Base-by-base conservation (phyloP, 2,329 filamentous ascomycete species). In the Mycosphaerella sp. region DNA sequence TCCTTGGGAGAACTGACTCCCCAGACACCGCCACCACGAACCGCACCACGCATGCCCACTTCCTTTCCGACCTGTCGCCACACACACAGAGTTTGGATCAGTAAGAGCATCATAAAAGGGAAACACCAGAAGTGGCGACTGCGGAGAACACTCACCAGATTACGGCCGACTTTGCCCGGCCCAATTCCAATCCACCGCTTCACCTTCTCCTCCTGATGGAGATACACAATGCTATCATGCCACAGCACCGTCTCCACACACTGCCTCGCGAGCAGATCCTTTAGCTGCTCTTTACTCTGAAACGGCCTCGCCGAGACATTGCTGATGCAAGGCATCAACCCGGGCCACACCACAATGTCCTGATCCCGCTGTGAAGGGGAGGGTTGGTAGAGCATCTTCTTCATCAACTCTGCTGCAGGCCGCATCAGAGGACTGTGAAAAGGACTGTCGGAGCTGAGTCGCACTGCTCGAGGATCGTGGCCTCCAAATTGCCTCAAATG, bases 401-500 rank as follows among this genome's bases (percentile, higher is more conserved):
- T 81, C 83, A 96, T 88, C 36, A 86, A 81, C 6, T 80, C 78
- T 29, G 87, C 83, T 2, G 91, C 91, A 0, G 90, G 91, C 68
- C 82, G 81, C 91, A 97, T 95, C 59, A 96, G 82, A 12, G 89
- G 88, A 67, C 86, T 92, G 74, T 96, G 91, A 66, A 96, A 96
- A 1, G 91, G 91, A 58, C 84, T 87, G 66, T 95, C 89, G 67
- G 86, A 88, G 72, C 92, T 93, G 59, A 97, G 74, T 55, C 87
- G 79, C 45, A 97, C 90, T 9, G 89, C 88, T 50, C 92, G 79
- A 3, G 92, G 91, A 70, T 96, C 92, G 69, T 96, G 90, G 9
- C 91, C 91, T 8, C 89, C 82, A 68, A 95, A 96, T 68, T 95
- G 89, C 48, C 90, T 78, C 54, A 97, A 78, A 68, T 96, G 90